Evolutionary conservation across 2,329 filamentous ascomycete species (phyloP).

Genomic region (Eurotiales sp.): DNA sequence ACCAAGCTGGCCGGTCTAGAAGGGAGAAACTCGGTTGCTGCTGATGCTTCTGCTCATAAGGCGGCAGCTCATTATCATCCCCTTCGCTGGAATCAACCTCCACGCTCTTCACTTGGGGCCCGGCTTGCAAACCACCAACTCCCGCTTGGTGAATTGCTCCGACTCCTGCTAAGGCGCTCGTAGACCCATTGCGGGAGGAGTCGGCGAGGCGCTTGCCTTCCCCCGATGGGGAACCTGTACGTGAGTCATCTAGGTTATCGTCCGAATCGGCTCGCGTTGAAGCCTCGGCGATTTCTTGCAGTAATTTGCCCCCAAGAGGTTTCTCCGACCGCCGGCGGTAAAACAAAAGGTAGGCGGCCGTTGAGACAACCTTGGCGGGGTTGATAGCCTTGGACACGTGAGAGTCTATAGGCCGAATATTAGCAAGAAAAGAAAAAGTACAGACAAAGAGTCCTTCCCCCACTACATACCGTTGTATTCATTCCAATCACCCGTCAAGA

Average conservation of each 20-base stretch:
- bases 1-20: conserved; percentile 29
- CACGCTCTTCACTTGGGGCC: conserved; percentile 32
- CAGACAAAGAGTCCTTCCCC: too few species aligned
- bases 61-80: conserved; percentile 24
- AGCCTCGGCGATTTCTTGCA: conserved; percentile 66
- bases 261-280: conserved; percentile 52
- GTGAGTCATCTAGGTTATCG: conserved; percentile 40
- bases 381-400: conserved; percentile 62
- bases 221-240: conserved; percentile 59
- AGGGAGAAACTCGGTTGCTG: conserved; percentile 24
- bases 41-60: conserved; percentile 26
- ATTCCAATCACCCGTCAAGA: conserved; percentile 85
- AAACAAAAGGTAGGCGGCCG: conserved; percentile 87
- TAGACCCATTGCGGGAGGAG: conserved; percentile 86
- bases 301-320: conserved; percentile 74
- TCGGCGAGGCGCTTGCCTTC: conserved; percentile 83
- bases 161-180: conserved; percentile 78
- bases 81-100: conserved; percentile 21
- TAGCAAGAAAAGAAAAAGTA: conserved; percentile 18
- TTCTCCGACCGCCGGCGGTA: conserved; percentile 78
- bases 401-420: conserved; percentile 60
- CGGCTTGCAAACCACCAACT: conserved; percentile 56
- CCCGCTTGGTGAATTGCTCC: conserved; percentile 67
- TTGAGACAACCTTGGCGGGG: conserved; percentile 62
- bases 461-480: conserved; percentile 80